Evolutionary conservation across 2,329 filamentous ascomycete species (phyloP).

Genomic region (Blumeria graminis): DNA sequence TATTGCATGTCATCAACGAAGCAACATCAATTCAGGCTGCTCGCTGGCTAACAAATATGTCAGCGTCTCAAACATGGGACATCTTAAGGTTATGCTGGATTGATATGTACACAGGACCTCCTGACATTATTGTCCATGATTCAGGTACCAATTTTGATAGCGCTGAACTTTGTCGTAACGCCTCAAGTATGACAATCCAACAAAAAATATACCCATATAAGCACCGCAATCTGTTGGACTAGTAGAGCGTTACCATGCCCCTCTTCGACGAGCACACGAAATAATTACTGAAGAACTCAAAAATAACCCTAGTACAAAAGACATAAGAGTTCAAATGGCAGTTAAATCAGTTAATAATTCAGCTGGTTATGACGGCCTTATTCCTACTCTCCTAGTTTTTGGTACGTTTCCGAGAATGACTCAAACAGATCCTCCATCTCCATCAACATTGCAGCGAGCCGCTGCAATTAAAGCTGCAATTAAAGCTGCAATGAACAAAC

Average conservation of each 20-base stretch:
- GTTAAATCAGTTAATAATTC: no score
- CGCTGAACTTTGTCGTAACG: slow-evolving; percentile 1
- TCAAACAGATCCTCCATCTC: not conserved
- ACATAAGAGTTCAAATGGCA: no score
- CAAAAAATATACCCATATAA: slow-evolving; percentile 1
- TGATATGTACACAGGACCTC: no score
- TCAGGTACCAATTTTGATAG: slow-evolving; percentile 3
- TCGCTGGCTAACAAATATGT: no score
- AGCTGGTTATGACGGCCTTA: no score
- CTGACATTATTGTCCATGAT: no score
- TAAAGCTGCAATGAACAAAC: slow-evolving; percentile 3
- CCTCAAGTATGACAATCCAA: not conserved
- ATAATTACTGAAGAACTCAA: no score
- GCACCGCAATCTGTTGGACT: slow-evolving; percentile 1
- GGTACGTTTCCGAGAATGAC: not conserved
- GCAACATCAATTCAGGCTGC: no score
- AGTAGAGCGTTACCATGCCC: slow-evolving; percentile 2
- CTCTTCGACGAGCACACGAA: not conserved
- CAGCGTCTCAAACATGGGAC: no score
- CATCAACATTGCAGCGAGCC: not conserved
- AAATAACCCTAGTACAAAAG: no score
- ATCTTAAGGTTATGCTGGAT: no score
- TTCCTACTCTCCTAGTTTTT: not conserved
- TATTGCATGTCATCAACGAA: no score
- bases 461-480: not conserved